A percentile compares a stretch with the other conserved stretches of the same genome.
Conservation (phyloP, 768 basidiomycete genomes). For the Paxillus ammoniavirescens region DNA sequence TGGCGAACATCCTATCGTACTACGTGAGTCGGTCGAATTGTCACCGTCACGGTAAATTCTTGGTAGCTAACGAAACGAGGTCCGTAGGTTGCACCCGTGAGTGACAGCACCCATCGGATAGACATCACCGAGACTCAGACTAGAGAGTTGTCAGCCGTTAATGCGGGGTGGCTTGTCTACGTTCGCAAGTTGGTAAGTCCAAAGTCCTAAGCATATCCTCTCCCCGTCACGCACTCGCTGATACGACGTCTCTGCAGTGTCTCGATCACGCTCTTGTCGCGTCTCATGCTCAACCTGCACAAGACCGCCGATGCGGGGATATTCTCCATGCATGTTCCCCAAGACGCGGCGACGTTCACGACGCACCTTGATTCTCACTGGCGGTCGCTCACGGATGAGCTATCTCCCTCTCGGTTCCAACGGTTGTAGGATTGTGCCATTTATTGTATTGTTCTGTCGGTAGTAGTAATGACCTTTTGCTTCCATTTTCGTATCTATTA, state of each 20-base stretch:
- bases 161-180: conserved; percentile 48
- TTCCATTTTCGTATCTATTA: too few species aligned
- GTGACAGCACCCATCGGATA: not conserved
- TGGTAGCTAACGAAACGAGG: too few species aligned
- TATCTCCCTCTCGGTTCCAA: too few species aligned
- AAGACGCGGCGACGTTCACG: not conserved
- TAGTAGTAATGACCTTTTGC: too few species aligned
- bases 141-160: conserved; percentile 33
- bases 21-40: conserved; percentile 25
- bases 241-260: conserved; percentile 29
- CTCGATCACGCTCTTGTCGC: conserved; percentile 52
- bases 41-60: too few species aligned
- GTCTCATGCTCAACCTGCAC: conserved; percentile 56
- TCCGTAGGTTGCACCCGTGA: conserved; percentile 4
- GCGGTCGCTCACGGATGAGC: not conserved
- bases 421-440: too few species aligned
- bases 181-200: conserved; percentile 45
- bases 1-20: conserved; percentile 46
- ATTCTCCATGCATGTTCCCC: not conserved
- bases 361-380: not conserved
- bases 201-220: too few species aligned
- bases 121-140: too few species aligned
- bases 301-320: conserved; percentile 29
- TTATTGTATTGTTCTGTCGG: too few species aligned
- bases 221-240: not conserved